Conservation (phyloP, 164 flowering plant genomes). For the Vitis rupestris region DNA sequence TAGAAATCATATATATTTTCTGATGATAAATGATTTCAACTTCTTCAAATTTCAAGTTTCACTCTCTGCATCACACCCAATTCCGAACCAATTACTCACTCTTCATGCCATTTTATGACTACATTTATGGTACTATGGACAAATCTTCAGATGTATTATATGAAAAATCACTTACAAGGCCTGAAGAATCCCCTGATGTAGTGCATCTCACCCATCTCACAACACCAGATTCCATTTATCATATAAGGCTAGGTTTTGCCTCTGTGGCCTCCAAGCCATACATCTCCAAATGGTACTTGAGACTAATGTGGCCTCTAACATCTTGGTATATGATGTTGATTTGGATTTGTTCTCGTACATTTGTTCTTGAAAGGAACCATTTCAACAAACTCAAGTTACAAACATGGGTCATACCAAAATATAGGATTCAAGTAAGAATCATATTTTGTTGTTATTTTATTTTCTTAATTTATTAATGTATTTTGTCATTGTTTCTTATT, state of each 20-base stretch:
- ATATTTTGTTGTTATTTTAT: not conserved
- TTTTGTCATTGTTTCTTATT: not conserved
- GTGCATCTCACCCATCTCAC: constrained; percentile 36
- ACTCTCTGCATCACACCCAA: constrained; percentile 35
- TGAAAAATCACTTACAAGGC: constrained; percentile 14
- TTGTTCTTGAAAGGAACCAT: constrained; percentile 24
- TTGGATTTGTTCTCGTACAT: constrained; percentile 21
- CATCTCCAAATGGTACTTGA: constrained; percentile 17
- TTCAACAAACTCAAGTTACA: constrained; percentile 16
- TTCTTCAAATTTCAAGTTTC: constrained; percentile 19
- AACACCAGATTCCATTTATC: constrained; percentile 33
- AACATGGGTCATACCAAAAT: no score
- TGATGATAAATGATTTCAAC: no score
- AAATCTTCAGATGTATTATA: constrained; percentile 19
- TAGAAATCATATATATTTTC: no score
- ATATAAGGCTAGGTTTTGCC: constrained; percentile 28
- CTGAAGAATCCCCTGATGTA: constrained; percentile 23
- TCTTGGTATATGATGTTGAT: constrained; percentile 14
- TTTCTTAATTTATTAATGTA: not conserved
- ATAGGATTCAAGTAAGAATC: constrained; percentile 15
- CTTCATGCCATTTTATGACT: constrained; percentile 38
- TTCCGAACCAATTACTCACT: constrained; percentile 34
- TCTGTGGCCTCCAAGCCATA: constrained; percentile 29
- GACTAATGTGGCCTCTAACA: constrained; percentile 34
- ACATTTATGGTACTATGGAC: constrained; percentile 34